phyloP scores from a whole-genome alignment of 1,284 basidiomycete genomes.

The Chondrostereum purpureum region DNA sequence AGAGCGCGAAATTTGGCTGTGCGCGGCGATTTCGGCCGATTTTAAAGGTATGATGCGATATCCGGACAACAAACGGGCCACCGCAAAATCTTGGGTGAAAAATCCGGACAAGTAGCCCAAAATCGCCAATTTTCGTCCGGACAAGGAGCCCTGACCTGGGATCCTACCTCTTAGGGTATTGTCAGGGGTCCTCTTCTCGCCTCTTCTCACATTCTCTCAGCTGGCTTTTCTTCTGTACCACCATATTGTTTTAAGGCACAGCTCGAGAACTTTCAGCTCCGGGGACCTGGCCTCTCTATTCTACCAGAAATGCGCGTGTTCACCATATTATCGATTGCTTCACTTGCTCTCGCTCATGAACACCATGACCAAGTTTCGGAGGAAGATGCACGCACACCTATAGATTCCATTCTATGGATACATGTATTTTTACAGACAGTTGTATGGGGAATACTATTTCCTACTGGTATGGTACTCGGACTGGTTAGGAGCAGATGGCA shows the following conservation, averaged over 20 bases:
- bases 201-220: no score
- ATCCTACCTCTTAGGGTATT: no score
- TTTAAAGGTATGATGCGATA: no score
- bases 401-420: slow-evolving; percentile 73
- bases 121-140: no score
- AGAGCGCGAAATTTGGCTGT: no score
- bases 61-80: no score
- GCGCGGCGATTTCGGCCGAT: no score
- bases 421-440: slow-evolving; percentile 72
- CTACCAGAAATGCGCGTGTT: neutral
- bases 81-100: no score
- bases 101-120: no score
- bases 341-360: slow-evolving; percentile 40
- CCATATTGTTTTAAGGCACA: neutral
- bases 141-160: no score
- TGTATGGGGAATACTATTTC: slow-evolving; percentile 81
- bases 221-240: neutral
- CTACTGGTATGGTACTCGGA: slow-evolving; percentile 83
- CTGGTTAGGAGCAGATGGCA: slow-evolving; percentile 78
- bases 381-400: slow-evolving; percentile 59
- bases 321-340: slow-evolving; percentile 11
- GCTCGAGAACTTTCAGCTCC: neutral
- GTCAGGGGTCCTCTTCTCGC: no score
- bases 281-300: neutral
- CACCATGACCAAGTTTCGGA: slow-evolving; percentile 57